A percentile compares a stretch with the other conserved stretches of the same genome.
phyloP scores from a whole-genome alignment of 1,284 basidiomycete genomes.

The Inonotus obliquus region DNA sequence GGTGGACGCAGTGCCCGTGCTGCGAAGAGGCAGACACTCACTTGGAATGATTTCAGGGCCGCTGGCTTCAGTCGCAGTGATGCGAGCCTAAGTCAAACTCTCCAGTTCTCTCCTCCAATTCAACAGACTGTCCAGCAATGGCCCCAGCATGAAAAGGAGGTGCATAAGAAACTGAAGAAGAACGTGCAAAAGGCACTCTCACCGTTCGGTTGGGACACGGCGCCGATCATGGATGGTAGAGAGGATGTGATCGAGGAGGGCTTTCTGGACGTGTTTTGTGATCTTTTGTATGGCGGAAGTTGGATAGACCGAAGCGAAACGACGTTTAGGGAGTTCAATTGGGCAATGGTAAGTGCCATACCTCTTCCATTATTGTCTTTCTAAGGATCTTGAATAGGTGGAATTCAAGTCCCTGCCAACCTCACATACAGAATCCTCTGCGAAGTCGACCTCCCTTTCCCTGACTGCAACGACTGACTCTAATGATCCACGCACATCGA shows the following conservation, averaged over 20 bases:
- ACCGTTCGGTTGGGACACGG: constrained; percentile 81
- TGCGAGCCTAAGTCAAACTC: constrained; percentile 64
- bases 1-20: constrained; percentile 74
- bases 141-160: constrained; percentile 68
- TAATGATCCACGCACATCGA: constrained; percentile 49
- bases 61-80: constrained; percentile 78
- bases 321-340: constrained; percentile 80
- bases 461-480: constrained; percentile 5
- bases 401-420: constrained; percentile 73
- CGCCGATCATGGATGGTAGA: constrained; percentile 59
- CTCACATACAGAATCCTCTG: constrained; percentile 6
- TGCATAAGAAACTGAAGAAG: constrained; percentile 77
- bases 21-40: constrained; percentile 73
- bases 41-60: constrained; percentile 82
- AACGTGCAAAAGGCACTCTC: constrained; percentile 68
- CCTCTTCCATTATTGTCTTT: not conserved
- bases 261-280: constrained; percentile 84
- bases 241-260: constrained; percentile 82
- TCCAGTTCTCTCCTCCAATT: constrained; percentile 76
- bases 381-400: constrained; percentile 42
- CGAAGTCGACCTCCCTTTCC: not conserved
- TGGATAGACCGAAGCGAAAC: constrained; percentile 72
- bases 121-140: constrained; percentile 60
- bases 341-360: constrained; percentile 70
- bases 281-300: constrained; percentile 81